phyloP scores from a whole-genome alignment of 2,329 filamentous ascomycete species.

The Fusarium sp. region DNA sequence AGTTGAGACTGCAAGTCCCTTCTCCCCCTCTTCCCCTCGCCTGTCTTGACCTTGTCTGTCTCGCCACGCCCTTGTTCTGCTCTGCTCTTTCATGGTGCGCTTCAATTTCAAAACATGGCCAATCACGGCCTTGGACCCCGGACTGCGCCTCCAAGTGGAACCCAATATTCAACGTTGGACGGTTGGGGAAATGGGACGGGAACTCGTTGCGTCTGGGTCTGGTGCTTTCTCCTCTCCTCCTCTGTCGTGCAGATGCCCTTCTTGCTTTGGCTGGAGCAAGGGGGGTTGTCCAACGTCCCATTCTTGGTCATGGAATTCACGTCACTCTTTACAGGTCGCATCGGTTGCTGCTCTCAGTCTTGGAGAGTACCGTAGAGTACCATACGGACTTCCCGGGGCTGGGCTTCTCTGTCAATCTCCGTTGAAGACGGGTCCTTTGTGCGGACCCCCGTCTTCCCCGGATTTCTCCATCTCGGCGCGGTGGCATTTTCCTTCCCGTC shows the following conservation, averaged over 20 bases:
- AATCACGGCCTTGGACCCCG: not conserved
- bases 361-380: not conserved
- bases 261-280: not conserved
- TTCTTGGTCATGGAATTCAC: not conserved
- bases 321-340: not conserved
- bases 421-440: not conserved
- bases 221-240: not conserved
- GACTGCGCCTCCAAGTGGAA: slow-evolving; percentile 1
- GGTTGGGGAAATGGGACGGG: not conserved
- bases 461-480: slow-evolving; percentile 27
- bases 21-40: not conserved
- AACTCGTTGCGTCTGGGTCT: not conserved
- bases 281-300: not conserved
- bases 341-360: not conserved
- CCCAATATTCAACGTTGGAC: not conserved
- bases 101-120: not conserved
- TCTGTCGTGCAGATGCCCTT: not conserved
- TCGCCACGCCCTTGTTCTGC: not conserved
- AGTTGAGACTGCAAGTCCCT: not conserved
- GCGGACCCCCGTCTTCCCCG: slow-evolving; percentile 21
- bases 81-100: not conserved
- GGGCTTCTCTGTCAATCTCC: not conserved
- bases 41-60: not conserved
- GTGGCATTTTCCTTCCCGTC: slow-evolving; percentile 21
- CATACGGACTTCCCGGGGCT: not conserved